Base-by-base conservation (phyloP, 768 basidiomycete species). In the Hericium coralloides region DNA sequence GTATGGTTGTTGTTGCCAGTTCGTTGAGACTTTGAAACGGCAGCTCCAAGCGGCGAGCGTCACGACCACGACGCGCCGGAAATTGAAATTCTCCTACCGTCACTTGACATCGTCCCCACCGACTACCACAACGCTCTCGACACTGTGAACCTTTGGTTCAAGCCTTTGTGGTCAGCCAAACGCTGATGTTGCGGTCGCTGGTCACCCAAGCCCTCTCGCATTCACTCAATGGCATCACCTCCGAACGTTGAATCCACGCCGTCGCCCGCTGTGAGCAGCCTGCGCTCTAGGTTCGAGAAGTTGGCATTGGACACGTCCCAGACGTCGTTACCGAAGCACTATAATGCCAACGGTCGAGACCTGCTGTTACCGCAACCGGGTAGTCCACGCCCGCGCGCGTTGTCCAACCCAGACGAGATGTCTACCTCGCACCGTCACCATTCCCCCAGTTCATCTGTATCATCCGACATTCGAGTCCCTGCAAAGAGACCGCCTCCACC, bases 201-300 rank as follows among this genome's bases (percentile, higher is more conserved):
- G 41, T 43, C 41, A 12, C 41, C 41, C 14, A 12, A 18, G 5
- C 41, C 15, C 14, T 8, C 15, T 39, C 8, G 18, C 41, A 31
- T 31, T 31, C 26, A 2, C 6, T 7, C 26, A 31, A 43, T 43
- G 41, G 41, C 41, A 15, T 43, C 41, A 15, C 41, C 51, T 38
- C 36, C 4, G 26, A 37, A 43, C 14, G 23, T 54, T 12, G 41
- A 41, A 10, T 43, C 53, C 10, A 38, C 22, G n/a, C 75, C 83
- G 38, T 73, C 77, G 17, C 80, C 80, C 39, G 82, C 87, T 2
- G 87, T 90, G 54, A 84, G 79, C 68, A 87, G 77, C 58, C 74
- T 91, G 17, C 79, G 80, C 48, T 87, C 84, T 31, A 80, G 74
- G 64, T 91, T 89, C 64, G 88, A 91, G 66, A 78, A 82, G 62